Percentiles rank a stretch among this genome's conserved stretches.
Evolutionary conservation across 164 flowering plant species (phyloP).

Genomic region (Saururus chinensis): DNA sequence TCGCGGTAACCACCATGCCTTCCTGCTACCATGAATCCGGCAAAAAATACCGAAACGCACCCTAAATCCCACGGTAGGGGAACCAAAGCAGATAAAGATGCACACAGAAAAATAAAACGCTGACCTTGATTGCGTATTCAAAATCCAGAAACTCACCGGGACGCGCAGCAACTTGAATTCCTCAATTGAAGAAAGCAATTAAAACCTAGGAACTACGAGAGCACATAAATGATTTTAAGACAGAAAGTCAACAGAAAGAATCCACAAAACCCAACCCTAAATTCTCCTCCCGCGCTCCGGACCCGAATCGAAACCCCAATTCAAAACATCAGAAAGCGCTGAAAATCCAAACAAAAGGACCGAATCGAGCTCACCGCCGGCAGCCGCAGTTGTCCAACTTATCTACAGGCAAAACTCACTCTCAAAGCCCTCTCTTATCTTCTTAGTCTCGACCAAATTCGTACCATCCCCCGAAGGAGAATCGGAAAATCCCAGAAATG

Average conservation of each 20-base stretch:
- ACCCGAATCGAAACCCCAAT: too few species aligned
- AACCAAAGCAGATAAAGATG: neutral
- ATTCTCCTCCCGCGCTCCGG: too few species aligned
- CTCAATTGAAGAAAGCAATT: neutral
- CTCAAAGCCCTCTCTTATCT: neutral
- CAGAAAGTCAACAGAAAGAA: too few species aligned
- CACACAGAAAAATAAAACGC: neutral
- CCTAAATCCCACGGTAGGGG: neutral
- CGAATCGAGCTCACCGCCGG: neutral
- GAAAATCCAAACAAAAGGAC: neutral
- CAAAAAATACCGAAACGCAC: neutral
- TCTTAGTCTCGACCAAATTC: too few species aligned
- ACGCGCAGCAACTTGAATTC: neutral
- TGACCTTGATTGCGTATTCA: neutral
- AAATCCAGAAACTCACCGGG: neutral
- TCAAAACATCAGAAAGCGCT: too few species aligned
- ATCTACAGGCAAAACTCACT: neutral
- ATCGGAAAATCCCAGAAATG: too few species aligned
- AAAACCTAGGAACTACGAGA: neutral
- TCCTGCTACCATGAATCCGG: conserved; percentile 65
- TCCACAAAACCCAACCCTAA: too few species aligned
- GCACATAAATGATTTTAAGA: neutral
- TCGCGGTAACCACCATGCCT: conserved; percentile 53
- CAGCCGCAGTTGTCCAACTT: neutral
- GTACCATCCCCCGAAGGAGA: too few species aligned